Percentiles rank a stretch among this genome's conserved stretches.
phyloP scores from a whole-genome alignment of 495 filamentous ascomycete genomes.

The Penicillium canariense region DNA sequence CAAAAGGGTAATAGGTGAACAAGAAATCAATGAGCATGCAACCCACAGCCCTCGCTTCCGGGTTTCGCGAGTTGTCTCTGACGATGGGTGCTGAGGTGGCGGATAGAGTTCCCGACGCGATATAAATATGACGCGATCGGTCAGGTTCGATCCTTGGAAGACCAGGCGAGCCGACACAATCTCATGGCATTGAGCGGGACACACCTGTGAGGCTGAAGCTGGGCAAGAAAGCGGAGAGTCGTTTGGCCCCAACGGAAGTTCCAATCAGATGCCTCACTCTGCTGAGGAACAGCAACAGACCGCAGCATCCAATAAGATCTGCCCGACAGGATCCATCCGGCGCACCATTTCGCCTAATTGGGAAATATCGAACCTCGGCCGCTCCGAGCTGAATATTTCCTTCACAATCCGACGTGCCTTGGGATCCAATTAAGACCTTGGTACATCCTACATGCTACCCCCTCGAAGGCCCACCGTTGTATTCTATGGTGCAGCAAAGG shows the following conservation, averaged over 20 bases:
- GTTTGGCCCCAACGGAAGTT: neutral
- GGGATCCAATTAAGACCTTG: slow-evolving; percentile 4
- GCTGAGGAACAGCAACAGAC: neutral
- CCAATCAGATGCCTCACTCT: neutral
- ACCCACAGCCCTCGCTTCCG: neutral
- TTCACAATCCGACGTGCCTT: slow-evolving; percentile 3
- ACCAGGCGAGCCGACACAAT: neutral
- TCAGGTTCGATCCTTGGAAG: neutral
- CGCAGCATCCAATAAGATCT: neutral
- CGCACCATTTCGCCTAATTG: slow-evolving; percentile 8
- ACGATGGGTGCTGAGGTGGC: too few relatives aligned
- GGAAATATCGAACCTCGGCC: neutral
- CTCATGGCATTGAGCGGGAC: neutral
- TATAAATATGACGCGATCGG: neutral
- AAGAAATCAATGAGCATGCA: neutral
- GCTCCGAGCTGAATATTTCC: neutral
- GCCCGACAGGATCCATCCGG: neutral
- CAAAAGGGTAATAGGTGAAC: neutral
- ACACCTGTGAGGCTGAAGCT: slow-evolving; percentile 3
- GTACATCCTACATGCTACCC: slow-evolving; percentile 11
- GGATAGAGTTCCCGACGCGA: too few relatives aligned
- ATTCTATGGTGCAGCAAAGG: slow-evolving; percentile 1
- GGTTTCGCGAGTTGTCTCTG: neutral
- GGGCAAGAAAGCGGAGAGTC: neutral
- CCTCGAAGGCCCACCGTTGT: slow-evolving; percentile 5